Base-by-base conservation (phyloP, 176 grass and related monocot genomes). In the Triticum monococcum region DNA sequence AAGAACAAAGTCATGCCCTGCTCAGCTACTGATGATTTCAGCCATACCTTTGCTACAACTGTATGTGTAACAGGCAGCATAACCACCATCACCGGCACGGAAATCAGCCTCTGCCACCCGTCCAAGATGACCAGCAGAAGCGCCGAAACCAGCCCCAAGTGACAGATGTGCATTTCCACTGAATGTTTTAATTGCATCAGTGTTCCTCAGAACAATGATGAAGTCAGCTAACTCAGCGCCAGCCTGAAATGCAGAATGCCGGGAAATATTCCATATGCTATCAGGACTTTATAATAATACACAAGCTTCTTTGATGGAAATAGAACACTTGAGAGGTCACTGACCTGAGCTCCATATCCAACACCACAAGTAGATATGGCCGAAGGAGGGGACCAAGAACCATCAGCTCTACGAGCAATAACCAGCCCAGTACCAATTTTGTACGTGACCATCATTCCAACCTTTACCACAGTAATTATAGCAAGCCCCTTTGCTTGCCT, bases 291-390 rank as follows among this genome's bases (percentile, higher is more conserved):
- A 72, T 50, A 83, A 31, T 40, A 25, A 83, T 14, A 83, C 52
- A 63, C 31, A 48, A 79, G 41, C 38, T 64, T 84, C 16, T 14
- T 85, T 64, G 14, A 16, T 71, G 63, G 62, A 71, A 85, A 41
- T 1, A 48, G 28, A 36, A 14, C n/a, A 22, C 62, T 79, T 33
- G 48, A 70, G 33, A 41, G 2, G 33, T 9, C 28, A 59, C 64
- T 72, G 20, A 99, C 97, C 94, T 94, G 96, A 85, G 87, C 91
- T 56, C 96, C 96, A 92, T 94, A 98, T 90, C 93, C 96, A 89
- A 98, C 33, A 85, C 96, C 96, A 40, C 75, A 95, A 26, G 93
- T 92, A 85, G 86, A 93, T 63, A 98, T 93, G 12, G 96, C 93
- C 13, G 96, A 95, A 13, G 96, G 93, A 89, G 96, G 87, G n/a